A percentile compares a stretch with the other conserved stretches of the same genome.
Conservation (phyloP, 208 protist genomes). For the Leishmania amazonensis region DNA sequence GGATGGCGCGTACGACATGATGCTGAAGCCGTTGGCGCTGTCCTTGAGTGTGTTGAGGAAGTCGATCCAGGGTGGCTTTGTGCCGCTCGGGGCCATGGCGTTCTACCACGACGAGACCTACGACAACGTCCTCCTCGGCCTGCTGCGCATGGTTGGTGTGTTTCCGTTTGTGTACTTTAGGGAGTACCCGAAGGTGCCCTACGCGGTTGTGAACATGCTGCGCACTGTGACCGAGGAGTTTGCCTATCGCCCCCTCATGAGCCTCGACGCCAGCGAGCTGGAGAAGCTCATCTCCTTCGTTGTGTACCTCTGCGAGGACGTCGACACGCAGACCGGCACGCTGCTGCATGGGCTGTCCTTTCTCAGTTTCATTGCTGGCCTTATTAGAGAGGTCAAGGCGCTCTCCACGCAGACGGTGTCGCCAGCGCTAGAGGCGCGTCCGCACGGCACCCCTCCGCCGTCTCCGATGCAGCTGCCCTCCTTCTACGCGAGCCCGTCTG, state of each 20-base stretch:
- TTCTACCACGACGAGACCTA: conserved; percentile 87
- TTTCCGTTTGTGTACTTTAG: conserved; percentile 65
- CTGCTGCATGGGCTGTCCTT: conserved; percentile 75
- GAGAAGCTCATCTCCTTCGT: conserved; percentile 60
- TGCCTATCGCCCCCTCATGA: conserved; percentile 67
- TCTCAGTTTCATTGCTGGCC: conserved; percentile 69
- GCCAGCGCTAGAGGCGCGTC: conserved; percentile 24
- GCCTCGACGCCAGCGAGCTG: conserved; percentile 61
- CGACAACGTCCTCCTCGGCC: conserved; percentile 65
- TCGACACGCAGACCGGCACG: conserved; percentile 51
- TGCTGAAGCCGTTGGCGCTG: conserved; percentile 82
- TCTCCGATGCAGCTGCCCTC: conserved; percentile 56
- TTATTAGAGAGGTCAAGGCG: conserved; percentile 76
- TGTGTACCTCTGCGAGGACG: conserved; percentile 67
- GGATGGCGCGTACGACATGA: conserved; percentile 59
- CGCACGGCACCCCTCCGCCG: conserved; percentile 34
- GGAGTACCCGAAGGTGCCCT: conserved; percentile 66
- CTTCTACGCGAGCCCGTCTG: conserved; percentile 46
- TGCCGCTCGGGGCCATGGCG: conserved; percentile 83
- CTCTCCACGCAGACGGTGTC: conserved; percentile 36
- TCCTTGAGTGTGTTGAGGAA: conserved; percentile 61
- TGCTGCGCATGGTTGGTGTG: conserved; percentile 68
- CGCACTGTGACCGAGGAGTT: conserved; percentile 68
- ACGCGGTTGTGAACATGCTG: conserved; percentile 62
- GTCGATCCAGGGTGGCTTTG: conserved; percentile 70